phyloP scores from a whole-genome alignment of 148 eudicot genomes.

The Rheum nobile region DNA sequence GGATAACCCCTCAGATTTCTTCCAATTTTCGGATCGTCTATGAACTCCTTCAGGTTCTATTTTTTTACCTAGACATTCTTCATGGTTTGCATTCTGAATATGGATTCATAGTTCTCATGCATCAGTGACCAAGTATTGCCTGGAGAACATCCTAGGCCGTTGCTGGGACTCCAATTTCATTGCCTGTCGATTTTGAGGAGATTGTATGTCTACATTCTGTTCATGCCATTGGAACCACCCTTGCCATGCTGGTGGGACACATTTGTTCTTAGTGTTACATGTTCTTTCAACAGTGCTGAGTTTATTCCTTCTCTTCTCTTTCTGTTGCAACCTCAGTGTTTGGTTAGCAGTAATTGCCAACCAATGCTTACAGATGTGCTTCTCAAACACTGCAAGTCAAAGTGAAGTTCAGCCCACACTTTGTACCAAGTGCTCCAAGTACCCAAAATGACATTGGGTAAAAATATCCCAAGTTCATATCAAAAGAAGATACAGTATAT shows the following conservation, averaged over 20 bases:
- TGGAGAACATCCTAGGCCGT: not conserved
- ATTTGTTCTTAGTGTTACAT: not conserved
- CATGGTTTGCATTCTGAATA: not conserved
- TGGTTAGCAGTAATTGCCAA: not conserved
- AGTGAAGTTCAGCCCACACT: not conserved
- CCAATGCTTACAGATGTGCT: not conserved
- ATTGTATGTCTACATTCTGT: not conserved
- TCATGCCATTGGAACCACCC: not conserved
- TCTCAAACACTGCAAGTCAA: not conserved
- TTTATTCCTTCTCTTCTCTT: not conserved
- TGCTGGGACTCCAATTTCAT: not conserved
- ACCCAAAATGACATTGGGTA: not conserved
- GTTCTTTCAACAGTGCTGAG: not conserved
- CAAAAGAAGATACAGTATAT: not conserved
- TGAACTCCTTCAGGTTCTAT: slow-evolving; percentile 2
- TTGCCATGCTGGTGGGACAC: not conserved
- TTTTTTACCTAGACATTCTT: slow-evolving; percentile 8
- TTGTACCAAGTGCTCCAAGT: not conserved
- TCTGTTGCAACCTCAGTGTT: not conserved
- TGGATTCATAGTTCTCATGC: not conserved
- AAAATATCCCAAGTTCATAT: not conserved
- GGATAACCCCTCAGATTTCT: slow-evolving; percentile 23
- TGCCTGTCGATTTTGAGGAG: slow-evolving; percentile 1
- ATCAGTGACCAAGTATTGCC: not conserved
- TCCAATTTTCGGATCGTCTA: slow-evolving; percentile 10